These are phyloP conservation scores for Ceratopteris richardii DNA, from an alignment of 75 land plant genomes.

Conservation along the genomic window DNA sequence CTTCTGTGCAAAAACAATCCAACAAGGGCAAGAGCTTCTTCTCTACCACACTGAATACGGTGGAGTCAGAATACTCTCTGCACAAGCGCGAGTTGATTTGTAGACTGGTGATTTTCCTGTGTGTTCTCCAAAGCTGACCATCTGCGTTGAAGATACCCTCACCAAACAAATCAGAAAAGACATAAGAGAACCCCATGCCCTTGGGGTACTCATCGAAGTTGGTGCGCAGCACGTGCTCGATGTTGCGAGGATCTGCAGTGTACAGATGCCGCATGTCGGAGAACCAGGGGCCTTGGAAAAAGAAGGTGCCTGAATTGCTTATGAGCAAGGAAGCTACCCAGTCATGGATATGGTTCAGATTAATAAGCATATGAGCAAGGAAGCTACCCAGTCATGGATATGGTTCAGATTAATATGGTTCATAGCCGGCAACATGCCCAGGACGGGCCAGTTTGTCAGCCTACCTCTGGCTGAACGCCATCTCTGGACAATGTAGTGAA, in stretches of 20 bases:
- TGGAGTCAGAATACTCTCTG: no score
- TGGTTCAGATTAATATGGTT: no score
- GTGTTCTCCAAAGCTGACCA: no score
- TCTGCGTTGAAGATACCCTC: no score
- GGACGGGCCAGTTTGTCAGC: constrained; percentile 17
- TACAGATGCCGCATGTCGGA: not conserved
- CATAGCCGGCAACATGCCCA: constrained; percentile 23
- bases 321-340: constrained; percentile 2
- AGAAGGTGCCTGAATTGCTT: constrained; percentile 5
- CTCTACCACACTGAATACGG: constrained; percentile 39
- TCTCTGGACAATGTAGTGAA: no score
- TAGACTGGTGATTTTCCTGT: constrained; percentile 29
- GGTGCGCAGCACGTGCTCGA: constrained; percentile 51
- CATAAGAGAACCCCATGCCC: constrained; percentile 36
- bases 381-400: no score
- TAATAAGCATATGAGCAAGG: no score
- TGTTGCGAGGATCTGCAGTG: no score
- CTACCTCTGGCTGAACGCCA: no score
- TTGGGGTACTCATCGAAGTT: constrained; percentile 59
- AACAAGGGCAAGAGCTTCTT: constrained; percentile 38
- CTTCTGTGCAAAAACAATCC: constrained; percentile 40
- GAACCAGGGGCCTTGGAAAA: constrained; percentile 9
- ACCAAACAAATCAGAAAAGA: constrained; percentile 51
- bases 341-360: constrained; percentile 23
- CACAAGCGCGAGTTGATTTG: constrained; percentile 41